These are phyloP conservation scores for Kodamaea hsintzibuensis DNA, from an alignment of 805 yeast genomes.

Conservation along the genomic window DNA sequence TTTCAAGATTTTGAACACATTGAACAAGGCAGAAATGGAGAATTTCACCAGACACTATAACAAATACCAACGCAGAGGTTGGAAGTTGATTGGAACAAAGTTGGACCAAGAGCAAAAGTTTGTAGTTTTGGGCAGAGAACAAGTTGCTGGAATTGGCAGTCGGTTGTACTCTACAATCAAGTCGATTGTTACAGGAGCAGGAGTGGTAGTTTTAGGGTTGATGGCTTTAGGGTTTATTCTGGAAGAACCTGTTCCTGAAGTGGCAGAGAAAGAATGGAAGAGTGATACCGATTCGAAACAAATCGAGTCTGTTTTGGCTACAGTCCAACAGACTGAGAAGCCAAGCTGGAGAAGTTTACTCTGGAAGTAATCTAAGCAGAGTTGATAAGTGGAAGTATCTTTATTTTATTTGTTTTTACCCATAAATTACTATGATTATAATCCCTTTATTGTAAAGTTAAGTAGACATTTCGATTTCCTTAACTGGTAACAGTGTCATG, in stretches of 20 bases:
- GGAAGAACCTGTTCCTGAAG: slow-evolving; percentile 13
- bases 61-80: slow-evolving; percentile 45
- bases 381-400: neutral
- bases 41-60: slow-evolving; percentile 36
- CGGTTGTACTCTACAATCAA: slow-evolving; percentile 16
- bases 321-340: neutral
- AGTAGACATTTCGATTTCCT: slow-evolving; percentile 13
- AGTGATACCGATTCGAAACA: neutral
- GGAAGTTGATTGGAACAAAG: slow-evolving; percentile 59
- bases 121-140: slow-evolving; percentile 11
- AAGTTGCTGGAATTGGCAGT: neutral
- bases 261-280: neutral
- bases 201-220: slow-evolving; percentile 19
- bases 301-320: slow-evolving; percentile 2
- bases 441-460: neutral
- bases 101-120: slow-evolving; percentile 13
- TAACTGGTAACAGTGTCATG: slow-evolving; percentile 24
- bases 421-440: slow-evolving; percentile 2
- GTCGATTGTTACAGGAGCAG: slow-evolving; percentile 28
- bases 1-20: slow-evolving; percentile 37
- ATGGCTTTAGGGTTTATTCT: slow-evolving; percentile 10
- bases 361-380: slow-evolving; percentile 8
- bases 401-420: neutral
- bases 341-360: slow-evolving; percentile 13
- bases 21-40: slow-evolving; percentile 37